Evolutionary conservation across 1,284 basidiomycete genomes (phyloP).

Genomic region (Cryptococcus deneoformans): DNA sequence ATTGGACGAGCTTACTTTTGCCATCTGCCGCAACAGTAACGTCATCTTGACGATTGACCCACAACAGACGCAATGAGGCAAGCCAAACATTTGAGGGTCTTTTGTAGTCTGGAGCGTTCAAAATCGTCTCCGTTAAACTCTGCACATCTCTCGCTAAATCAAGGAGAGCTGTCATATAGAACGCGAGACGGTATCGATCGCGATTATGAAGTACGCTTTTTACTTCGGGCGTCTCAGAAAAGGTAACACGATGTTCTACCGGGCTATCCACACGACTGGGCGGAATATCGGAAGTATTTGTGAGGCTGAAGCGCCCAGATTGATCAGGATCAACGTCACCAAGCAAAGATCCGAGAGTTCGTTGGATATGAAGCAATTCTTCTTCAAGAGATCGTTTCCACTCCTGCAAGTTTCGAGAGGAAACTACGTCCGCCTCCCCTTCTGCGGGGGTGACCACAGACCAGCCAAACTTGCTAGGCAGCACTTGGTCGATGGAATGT

Average conservation of each 20-base stretch:
- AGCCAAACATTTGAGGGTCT: slow-evolving; percentile 7
- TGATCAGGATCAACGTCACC: neutral
- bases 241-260: slow-evolving; percentile 1
- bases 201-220: slow-evolving; percentile 22
- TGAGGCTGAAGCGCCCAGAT: neutral
- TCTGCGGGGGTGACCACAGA: neutral
- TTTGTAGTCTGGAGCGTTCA: slow-evolving; percentile 4
- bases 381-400: slow-evolving; percentile 8
- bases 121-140: slow-evolving; percentile 16
- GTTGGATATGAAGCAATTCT: slow-evolving; percentile 6
- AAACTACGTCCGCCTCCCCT: neutral
- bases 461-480: slow-evolving; percentile 11
- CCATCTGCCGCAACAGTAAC: neutral
- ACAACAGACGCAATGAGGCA: slow-evolving; percentile 5
- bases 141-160: slow-evolving; percentile 38
- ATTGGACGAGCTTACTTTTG: neutral
- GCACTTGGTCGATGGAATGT: slow-evolving; percentile 1
- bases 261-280: neutral
- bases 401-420: neutral
- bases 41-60: slow-evolving; percentile 5
- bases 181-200: slow-evolving; percentile 42
- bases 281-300: neutral
- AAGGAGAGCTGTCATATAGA: slow-evolving; percentile 44
- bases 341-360: slow-evolving; percentile 6
- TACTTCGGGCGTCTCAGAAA: slow-evolving; percentile 10